These are phyloP conservation scores for Aspergillus nanangensis DNA, from an alignment of 495 filamentous ascomycete species.

Conservation along the genomic window DNA sequence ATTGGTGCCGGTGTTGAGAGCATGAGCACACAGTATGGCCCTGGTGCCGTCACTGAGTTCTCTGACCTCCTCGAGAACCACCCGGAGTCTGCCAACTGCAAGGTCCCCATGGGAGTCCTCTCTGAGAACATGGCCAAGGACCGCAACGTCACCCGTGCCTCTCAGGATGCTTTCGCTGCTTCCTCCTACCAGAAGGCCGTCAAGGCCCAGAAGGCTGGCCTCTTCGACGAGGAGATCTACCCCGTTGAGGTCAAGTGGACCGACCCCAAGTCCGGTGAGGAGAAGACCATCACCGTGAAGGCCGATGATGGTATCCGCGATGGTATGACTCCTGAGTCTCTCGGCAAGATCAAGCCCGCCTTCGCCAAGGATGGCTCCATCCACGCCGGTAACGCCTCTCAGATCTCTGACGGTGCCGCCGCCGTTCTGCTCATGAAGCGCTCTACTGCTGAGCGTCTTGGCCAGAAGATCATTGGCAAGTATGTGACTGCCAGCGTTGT, in stretches of 20 bases:
- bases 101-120: constrained; percentile 94
- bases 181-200: constrained; percentile 83
- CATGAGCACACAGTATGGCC: constrained; percentile 90
- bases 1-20: constrained; percentile 96
- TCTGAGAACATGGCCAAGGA: constrained; percentile 95
- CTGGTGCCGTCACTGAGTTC: constrained; percentile 88
- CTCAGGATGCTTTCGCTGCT: constrained; percentile 88
- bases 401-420: constrained; percentile 94
- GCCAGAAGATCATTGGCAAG: constrained; percentile 87
- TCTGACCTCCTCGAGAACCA: constrained; percentile 83
- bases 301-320: constrained; percentile 83
- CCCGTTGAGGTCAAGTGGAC: constrained; percentile 78
- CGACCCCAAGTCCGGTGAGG: constrained; percentile 88
- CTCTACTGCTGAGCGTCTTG: constrained; percentile 80
- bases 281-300: constrained; percentile 76
- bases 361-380: constrained; percentile 91
- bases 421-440: constrained; percentile 96
- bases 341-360: constrained; percentile 84
- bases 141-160: constrained; percentile 60
- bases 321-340: constrained; percentile 80
- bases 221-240: constrained; percentile 90
- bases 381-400: constrained; percentile 92
- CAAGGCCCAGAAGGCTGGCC: constrained; percentile 78
- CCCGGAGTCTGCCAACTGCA: constrained; percentile 87
- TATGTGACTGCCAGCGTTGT: constrained; percentile 80